Evolutionary conservation across 2,329 filamentous ascomycete species (phyloP).

Genomic region (Paraphoma chrysanthemicola): DNA sequence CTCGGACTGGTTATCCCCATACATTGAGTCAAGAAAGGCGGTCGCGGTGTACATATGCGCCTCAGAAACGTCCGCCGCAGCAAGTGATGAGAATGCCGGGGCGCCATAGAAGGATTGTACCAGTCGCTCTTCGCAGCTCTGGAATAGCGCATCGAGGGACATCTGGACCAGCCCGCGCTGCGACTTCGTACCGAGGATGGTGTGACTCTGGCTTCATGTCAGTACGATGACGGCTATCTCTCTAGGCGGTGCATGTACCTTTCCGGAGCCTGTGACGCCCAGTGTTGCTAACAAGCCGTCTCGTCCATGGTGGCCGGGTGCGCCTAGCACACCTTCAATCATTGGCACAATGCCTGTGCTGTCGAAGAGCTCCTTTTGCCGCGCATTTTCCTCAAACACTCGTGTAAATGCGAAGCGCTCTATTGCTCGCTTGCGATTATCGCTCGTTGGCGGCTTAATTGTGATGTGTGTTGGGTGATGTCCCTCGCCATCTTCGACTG

Average conservation of each 20-base stretch:
- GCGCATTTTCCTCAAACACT: conserved; percentile 87
- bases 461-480: conserved; percentile 58
- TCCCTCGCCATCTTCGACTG: conserved; percentile 66
- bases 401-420: conserved; percentile 95
- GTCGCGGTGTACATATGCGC: conserved; percentile 76
- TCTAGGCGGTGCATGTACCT: conserved; percentile 62
- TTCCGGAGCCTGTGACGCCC: conserved; percentile 94
- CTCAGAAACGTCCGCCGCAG: conserved; percentile 80
- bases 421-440: conserved; percentile 82
- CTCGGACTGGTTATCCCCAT: conserved; percentile 70
- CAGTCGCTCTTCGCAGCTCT: conserved; percentile 76
- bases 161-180: conserved; percentile 93
- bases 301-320: conserved; percentile 75
- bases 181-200: conserved; percentile 85
- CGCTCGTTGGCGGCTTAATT: conserved; percentile 72
- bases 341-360: conserved; percentile 77
- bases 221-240: conserved; percentile 10
- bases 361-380: conserved; percentile 86
- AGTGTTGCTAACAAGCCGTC: conserved; percentile 91
- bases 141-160: conserved; percentile 86
- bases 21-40: conserved; percentile 80
- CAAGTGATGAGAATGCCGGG: conserved; percentile 74
- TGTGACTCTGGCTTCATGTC: conserved; percentile 74
- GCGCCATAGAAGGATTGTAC: conserved; percentile 65
- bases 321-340: conserved; percentile 80